These are phyloP conservation scores for Ceratobasidium sp. DNA, from an alignment of 1,284 basidiomycete species.

Conservation along the genomic window DNA sequence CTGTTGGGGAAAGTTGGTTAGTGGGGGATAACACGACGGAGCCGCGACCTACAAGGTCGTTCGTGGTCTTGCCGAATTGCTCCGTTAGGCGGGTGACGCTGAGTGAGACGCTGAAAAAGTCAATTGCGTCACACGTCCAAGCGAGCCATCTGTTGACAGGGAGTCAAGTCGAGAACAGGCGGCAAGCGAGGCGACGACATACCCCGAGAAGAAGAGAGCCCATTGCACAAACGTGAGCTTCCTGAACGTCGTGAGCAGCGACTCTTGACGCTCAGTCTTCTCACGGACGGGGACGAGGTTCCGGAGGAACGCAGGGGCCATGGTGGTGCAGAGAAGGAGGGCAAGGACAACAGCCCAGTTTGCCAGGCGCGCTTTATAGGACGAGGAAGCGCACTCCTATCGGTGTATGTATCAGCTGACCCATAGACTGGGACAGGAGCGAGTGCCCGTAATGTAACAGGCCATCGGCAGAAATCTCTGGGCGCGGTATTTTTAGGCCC, in stretches of 20 bases:
- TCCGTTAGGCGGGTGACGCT: slow-evolving; percentile 63
- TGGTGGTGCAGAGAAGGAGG: slow-evolving; percentile 43
- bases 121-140: slow-evolving; percentile 80
- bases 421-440: background rate
- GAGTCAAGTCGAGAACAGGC: slow-evolving; percentile 33
- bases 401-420: slow-evolving; percentile 7
- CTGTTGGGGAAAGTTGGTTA: background rate
- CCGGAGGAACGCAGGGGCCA: slow-evolving; percentile 59
- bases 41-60: slow-evolving; percentile 60
- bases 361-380: slow-evolving; percentile 2
- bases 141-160: slow-evolving; percentile 66
- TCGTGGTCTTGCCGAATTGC: slow-evolving; percentile 59
- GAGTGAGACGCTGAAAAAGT: slow-evolving; percentile 86
- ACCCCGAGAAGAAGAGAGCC: slow-evolving; percentile 59
- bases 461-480: background rate
- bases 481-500: slow-evolving; percentile 5
- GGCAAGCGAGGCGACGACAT: slow-evolving; percentile 41
- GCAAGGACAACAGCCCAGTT: background rate
- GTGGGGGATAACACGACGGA: background rate
- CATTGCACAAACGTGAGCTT: slow-evolving; percentile 57
- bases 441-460: no score
- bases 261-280: slow-evolving; percentile 47
- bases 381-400: background rate
- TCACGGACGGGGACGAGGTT: slow-evolving; percentile 63
- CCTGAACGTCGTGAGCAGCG: slow-evolving; percentile 52